Evolutionary conservation across 2,329 filamentous ascomycete genomes (phyloP).

Genomic region (Hypoxylon sp.): DNA sequence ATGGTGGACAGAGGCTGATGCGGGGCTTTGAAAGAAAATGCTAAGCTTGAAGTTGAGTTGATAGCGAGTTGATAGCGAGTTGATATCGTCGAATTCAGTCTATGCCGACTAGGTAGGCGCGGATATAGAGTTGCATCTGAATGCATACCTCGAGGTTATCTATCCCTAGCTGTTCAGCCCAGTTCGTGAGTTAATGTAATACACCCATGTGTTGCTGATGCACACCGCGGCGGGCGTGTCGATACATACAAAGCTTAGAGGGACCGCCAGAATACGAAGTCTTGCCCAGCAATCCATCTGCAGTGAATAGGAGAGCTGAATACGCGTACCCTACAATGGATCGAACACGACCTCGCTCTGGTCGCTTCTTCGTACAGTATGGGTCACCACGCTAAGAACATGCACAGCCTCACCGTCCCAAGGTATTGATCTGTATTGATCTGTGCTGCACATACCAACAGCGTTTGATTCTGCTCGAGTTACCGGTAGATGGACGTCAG

Average conservation of each 20-base stretch:
- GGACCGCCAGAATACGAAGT: conserved; percentile 30
- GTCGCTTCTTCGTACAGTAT: conserved; percentile 27
- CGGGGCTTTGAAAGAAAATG: neutral
- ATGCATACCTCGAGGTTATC: conserved; percentile 22
- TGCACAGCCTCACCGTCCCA: conserved; percentile 39
- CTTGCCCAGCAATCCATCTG: conserved; percentile 28
- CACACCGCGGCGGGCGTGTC: conserved; percentile 17
- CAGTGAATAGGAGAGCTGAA: conserved; percentile 31
- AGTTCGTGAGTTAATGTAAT: conserved; percentile 18
- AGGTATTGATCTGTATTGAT: conserved; percentile 19
- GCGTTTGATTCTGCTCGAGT: conserved; percentile 22
- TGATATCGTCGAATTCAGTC: neutral
- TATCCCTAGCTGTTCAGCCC: conserved; percentile 21
- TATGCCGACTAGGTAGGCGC: conserved; percentile 3
- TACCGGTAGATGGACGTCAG: conserved; percentile 26
- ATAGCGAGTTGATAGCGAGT: neutral
- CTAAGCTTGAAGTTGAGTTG: neutral
- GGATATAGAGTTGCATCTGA: conserved; percentile 24
- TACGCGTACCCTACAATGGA: conserved; percentile 5
- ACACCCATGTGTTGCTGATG: conserved; percentile 3
- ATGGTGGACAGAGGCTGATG: neutral
- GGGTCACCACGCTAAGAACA: conserved; percentile 21
- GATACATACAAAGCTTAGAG: conserved; percentile 27
- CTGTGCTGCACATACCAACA: conserved; percentile 26
- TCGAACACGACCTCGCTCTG: conserved; percentile 3